Conservation (phyloP, 208 protist species). For the Crithidia fasciculata region DNA sequence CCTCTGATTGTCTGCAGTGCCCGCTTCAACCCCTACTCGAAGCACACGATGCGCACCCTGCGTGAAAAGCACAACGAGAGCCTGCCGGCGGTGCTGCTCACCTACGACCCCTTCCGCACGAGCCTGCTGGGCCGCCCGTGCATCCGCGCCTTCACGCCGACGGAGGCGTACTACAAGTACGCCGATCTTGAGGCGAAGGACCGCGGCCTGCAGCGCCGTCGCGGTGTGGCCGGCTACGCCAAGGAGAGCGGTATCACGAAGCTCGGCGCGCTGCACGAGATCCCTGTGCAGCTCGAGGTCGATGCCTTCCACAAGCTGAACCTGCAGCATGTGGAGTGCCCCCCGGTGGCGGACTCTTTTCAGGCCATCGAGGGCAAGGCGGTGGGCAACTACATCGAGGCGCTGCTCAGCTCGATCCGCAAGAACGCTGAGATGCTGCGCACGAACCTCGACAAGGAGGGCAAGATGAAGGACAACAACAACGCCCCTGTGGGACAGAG, state of each 20-base stretch:
- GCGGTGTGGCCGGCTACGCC: slow-evolving; percentile 39
- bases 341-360: slow-evolving; percentile 41
- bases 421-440: slow-evolving; percentile 44
- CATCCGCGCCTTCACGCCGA: slow-evolving; percentile 71
- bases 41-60: slow-evolving; percentile 41
- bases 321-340: slow-evolving; percentile 33
- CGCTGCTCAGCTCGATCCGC: slow-evolving; percentile 55
- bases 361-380: slow-evolving; percentile 42
- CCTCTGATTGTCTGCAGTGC: slow-evolving; percentile 60
- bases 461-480: slow-evolving; percentile 45
- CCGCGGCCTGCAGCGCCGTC: slow-evolving; percentile 28
- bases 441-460: slow-evolving; percentile 46
- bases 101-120: slow-evolving; percentile 76
- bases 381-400: slow-evolving; percentile 58
- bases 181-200: slow-evolving; percentile 29
- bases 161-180: slow-evolving; percentile 59
- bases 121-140: slow-evolving; percentile 58
- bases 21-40: slow-evolving; percentile 50
- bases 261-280: slow-evolving; percentile 63
- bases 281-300: slow-evolving; percentile 65
- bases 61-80: slow-evolving; percentile 48
- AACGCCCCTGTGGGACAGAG: slow-evolving; percentile 49
- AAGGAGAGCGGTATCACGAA: slow-evolving; percentile 51
- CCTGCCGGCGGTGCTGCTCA: slow-evolving; percentile 64
- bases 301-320: slow-evolving; percentile 68